Evolutionary conservation across 257 asterid genomes (phyloP), one percentile per base, ranked within the genome.

Genomic region (Fraxinus anomala): DNA sequence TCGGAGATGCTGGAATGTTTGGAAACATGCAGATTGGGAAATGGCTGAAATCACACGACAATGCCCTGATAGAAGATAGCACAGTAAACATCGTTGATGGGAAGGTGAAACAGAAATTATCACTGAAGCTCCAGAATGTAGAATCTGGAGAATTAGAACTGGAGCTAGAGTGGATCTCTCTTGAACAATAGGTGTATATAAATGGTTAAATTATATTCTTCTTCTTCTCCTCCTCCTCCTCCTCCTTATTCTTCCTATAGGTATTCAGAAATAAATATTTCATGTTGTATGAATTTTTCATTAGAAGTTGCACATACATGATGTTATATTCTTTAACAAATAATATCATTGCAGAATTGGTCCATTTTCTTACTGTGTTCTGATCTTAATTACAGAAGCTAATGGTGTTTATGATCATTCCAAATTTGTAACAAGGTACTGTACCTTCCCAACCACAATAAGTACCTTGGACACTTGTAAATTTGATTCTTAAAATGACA

Each of bases 141-240:
- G 99, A 96, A 88, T 89, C 92, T 68, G 99, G 99, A 72, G 98
- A 93, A 67, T 21, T 96, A 63, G 86, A 89, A 49, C 87, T 96
- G 81, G 96, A 92, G 77, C 79, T 96, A 71, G 99, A 96, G 88
- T 96, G 99, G 99, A 92, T 93, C 72, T 92, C 98, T 81, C 97
- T 96, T 77, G 97, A 91, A 59, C 93, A 91, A 83, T 92, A 80
- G 69, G 33, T 63, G 17, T 26, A 24, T 26, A 26, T 26, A 63
- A 11, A 42, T 40, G 49, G 16, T 11, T 40, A 40, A 40, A 9
- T 63, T 61, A 4, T 24, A 8, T 24, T 10, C 3, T 23, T n/a
- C 0, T 56, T 59, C 5, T 19, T 6, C 21, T 59, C 17, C 2
- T 5, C 0, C 28, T 21, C 23, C 17, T 11, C 9, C 17, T 2